phyloP scores from a whole-genome alignment of 345 rosid genomes.

The Rhizophora mangle region DNA sequence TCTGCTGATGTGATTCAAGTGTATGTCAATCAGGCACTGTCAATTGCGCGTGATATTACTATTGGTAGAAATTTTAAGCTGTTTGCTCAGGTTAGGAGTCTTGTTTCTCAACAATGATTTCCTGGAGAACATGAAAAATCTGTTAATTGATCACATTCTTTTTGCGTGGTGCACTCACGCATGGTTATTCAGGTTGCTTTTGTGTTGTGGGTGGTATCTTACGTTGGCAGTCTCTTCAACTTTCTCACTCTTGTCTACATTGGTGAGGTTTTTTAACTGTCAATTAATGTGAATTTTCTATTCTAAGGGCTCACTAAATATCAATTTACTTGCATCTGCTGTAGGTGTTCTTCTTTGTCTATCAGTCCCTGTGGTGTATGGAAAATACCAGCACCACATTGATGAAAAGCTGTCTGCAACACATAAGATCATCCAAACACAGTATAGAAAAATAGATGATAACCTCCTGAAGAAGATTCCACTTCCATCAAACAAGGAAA shows the following conservation, averaged over 20 bases:
- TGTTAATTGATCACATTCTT: background rate
- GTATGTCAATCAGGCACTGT: slow-evolving; percentile 53
- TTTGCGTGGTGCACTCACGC: background rate
- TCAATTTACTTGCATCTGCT: background rate
- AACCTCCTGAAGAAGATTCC: slow-evolving; percentile 44
- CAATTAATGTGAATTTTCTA: background rate
- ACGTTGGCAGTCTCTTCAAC: slow-evolving; percentile 62
- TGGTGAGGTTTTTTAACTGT: slow-evolving; percentile 49
- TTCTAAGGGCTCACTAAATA: background rate
- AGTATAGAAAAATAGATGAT: slow-evolving; percentile 55
- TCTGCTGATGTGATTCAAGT: slow-evolving; percentile 50
- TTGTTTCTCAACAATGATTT: background rate
- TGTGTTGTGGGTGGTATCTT: slow-evolving; percentile 56
- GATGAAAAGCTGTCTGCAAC: slow-evolving; percentile 55
- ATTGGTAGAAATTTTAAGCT: slow-evolving; percentile 56
- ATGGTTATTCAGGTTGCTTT: slow-evolving; percentile 50
- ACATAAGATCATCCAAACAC: slow-evolving; percentile 46
- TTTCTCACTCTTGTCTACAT: slow-evolving; percentile 71
- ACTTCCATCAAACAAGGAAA: slow-evolving; percentile 52
- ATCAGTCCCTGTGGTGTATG: slow-evolving; percentile 63
- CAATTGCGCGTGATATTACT: slow-evolving; percentile 66
- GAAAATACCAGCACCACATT: slow-evolving; percentile 63
- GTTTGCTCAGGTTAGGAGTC: slow-evolving; percentile 55
- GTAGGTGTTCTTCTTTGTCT: slow-evolving; percentile 74
- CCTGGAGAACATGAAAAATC: background rate